Base-by-base conservation (phyloP, 2,329 filamentous ascomycete genomes). In the Aspergillaceae sp. region DNA sequence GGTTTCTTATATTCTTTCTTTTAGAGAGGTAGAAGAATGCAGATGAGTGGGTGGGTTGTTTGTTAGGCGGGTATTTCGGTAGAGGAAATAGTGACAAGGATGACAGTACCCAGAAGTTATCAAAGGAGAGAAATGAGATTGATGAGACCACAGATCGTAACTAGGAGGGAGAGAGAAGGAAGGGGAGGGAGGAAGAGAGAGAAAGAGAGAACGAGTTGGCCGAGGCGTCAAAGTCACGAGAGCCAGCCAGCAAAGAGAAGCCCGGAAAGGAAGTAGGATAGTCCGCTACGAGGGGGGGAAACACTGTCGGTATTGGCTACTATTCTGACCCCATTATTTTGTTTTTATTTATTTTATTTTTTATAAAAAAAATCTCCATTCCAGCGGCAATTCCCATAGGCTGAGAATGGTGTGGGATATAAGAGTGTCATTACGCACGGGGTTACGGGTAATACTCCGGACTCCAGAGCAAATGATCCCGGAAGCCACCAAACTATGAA, bases 181-280 rank as follows among this genome's bases (percentile, higher is more conserved):
- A 43, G 41, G 11, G 35, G 33, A 41, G 40, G 11, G 34, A 38
- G 42, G 29, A 28, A 37, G 4, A 42, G 40, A 34, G 36, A 43
- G 40, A 35, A 33, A 41, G 37, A 27, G 36, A 38, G 42, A 32
- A 32, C 29, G 4, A 42, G 36, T 5, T 32, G 8, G 30, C 30
- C 47, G 44, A 47, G 41, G 36, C 26, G 36, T 28, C 53, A 50
- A 41, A 19, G 19, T 19, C 19, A 19, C 19, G 19, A 19, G 19
- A 19, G 19, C 19, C 19, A 19, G 19, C 19, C 19, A 19, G 19
- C 19, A 53, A 46, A 48, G 47, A 44, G 38, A 42, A 41, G 37
- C 41, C 47, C 49, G 54, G 53, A 56, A 55, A 32, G 55, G 51
- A 55, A 56, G 53, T 54, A 56, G 53, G 36, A 54, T 56, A 54